Evolutionary conservation across 371 early-diverging fungal species (phyloP).

Genomic region (Smittium culicis): DNA sequence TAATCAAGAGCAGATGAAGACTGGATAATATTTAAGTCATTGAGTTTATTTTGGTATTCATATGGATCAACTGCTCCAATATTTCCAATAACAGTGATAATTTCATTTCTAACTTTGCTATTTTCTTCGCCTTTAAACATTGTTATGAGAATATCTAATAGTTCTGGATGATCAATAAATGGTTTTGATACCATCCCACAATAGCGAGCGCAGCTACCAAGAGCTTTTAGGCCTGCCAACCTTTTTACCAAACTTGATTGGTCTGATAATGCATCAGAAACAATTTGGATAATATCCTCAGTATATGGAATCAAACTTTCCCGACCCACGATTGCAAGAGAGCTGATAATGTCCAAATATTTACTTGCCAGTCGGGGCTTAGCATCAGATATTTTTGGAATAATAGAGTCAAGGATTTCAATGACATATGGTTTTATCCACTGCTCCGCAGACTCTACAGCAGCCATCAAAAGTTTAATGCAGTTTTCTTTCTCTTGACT

Average conservation of each 20-base stretch:
- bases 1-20: not conserved
- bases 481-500: constrained; percentile 81
- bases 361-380: constrained; percentile 68
- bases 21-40: not conserved
- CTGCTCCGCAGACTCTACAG: constrained; percentile 56
- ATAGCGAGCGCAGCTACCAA: constrained; percentile 69
- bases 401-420: constrained; percentile 66
- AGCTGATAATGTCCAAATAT: constrained; percentile 75
- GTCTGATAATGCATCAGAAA: constrained; percentile 83
- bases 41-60: constrained; percentile 51
- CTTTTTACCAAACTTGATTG: constrained; percentile 73
- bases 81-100: constrained; percentile 81
- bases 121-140: constrained; percentile 76
- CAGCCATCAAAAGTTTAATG: constrained; percentile 58
- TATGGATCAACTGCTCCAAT: constrained; percentile 94
- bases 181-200: constrained; percentile 88
- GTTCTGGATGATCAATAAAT: constrained; percentile 72
- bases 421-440: constrained; percentile 83
- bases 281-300: constrained; percentile 65
- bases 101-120: constrained; percentile 56
- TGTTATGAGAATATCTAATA: constrained; percentile 60
- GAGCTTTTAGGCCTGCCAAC: constrained; percentile 71
- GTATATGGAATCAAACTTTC: constrained; percentile 71
- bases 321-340: constrained; percentile 72
- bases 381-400: constrained; percentile 68